Percentiles rank a stretch among this genome's conserved stretches.
phyloP scores from a whole-genome alignment of 1,284 basidiomycete species.

The Microbotryomycetes sp. region DNA sequence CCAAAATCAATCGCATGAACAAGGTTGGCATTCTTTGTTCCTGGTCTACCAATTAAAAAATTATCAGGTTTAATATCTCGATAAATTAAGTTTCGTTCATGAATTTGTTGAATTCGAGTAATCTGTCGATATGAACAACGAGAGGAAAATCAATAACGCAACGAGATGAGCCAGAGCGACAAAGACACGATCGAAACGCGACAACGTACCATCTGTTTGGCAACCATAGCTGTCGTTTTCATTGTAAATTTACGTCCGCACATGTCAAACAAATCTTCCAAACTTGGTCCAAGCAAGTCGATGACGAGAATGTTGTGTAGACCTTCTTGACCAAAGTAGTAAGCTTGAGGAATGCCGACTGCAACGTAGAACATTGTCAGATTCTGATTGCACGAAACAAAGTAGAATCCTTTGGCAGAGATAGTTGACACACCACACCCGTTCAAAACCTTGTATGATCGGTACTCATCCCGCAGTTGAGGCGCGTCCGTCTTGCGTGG shows the following conservation, averaged over 20 bases:
- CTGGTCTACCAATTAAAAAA: conserved; percentile 85
- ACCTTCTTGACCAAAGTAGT: conserved; percentile 97
- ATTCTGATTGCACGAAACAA: conserved; percentile 20
- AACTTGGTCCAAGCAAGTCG: conserved; percentile 83
- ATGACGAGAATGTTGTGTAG: conserved; percentile 95
- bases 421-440: conserved; percentile 74
- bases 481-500: conserved; percentile 93
- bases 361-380: background rate
- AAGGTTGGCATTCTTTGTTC: conserved; percentile 75
- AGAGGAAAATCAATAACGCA: background rate
- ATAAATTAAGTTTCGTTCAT: conserved; percentile 95
- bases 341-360: conserved; percentile 58
- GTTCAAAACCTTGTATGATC: conserved; percentile 88
- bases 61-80: conserved; percentile 98
- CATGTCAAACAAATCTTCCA: conserved; percentile 95
- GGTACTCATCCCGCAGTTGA: conserved; percentile 91
- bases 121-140: conserved; percentile 50
- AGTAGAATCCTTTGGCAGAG: too few relatives aligned
- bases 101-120: conserved; percentile 84
- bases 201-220: conserved; percentile 82
- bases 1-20: conserved; percentile 90
- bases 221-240: conserved; percentile 95
- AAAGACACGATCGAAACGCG: background rate
- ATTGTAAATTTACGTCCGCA: conserved; percentile 88
- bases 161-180: background rate